phyloP scores from a whole-genome alignment of 257 asterid species.

The Vinca minor region DNA sequence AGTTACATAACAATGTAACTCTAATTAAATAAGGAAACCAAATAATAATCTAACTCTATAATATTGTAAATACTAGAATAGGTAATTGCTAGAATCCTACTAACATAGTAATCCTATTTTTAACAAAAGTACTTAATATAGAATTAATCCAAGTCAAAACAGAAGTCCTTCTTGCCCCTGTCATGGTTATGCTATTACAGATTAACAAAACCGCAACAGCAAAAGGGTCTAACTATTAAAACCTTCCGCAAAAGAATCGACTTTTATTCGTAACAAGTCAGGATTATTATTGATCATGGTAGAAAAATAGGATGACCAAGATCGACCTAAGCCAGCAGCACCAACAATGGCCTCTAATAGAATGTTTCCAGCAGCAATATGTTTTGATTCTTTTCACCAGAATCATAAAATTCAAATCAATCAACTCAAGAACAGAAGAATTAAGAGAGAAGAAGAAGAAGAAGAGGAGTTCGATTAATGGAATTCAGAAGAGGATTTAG shows the following conservation, averaged over 20 bases:
- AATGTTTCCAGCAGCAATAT: conserved; percentile 81
- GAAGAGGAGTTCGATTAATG: too few species aligned
- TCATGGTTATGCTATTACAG: conserved; percentile 65
- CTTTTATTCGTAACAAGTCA: conserved; percentile 47
- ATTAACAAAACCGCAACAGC: conserved; percentile 51
- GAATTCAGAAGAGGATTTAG: too few species aligned
- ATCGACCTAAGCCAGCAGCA: conserved; percentile 89
- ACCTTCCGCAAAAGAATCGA: conserved; percentile 59
- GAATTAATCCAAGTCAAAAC: conserved; percentile 63
- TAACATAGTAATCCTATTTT: too few species aligned
- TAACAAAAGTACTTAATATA: conserved; percentile 33
- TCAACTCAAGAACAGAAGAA: too few species aligned
- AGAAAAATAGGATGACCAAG: conserved; percentile 85
- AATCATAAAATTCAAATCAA: too few species aligned
- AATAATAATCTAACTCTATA: too few species aligned
- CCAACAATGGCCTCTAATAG: conserved; percentile 78
- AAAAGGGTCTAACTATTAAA: conserved; percentile 76
- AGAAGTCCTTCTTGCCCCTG: conserved; percentile 60
- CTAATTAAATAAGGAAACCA: too few species aligned
- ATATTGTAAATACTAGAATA: too few species aligned
- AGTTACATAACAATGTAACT: too few species aligned
- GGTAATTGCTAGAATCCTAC: too few species aligned
- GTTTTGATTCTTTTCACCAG: not conserved
- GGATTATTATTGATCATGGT: conserved; percentile 47
- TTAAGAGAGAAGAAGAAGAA: too few species aligned